phyloP scores from a whole-genome alignment of 169 alveolate species.

The Plasmodium knowlesi region DNA sequence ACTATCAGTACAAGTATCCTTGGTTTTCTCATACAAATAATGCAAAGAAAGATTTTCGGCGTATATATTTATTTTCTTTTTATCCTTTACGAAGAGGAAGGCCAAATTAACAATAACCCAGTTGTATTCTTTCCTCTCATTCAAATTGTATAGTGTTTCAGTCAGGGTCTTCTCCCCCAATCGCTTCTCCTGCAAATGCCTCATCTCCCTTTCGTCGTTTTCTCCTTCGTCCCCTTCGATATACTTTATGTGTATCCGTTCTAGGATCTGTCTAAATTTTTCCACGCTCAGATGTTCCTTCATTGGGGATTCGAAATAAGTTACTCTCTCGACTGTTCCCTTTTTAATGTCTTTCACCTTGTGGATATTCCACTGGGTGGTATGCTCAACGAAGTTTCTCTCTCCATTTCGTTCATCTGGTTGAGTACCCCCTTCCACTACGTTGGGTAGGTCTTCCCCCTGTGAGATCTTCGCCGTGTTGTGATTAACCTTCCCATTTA shows the following conservation, averaged over 20 bases:
- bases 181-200: no score
- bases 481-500: neutral
- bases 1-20: neutral
- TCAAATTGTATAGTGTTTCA: slow-evolving; percentile 11
- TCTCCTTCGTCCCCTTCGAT: neutral
- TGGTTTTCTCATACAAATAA: neutral
- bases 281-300: neutral
- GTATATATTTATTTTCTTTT: slow-evolving; percentile 19
- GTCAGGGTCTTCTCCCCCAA: neutral
- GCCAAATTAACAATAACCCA: slow-evolving; percentile 18
- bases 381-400: neutral
- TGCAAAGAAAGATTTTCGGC: neutral
- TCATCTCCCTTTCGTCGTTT: neutral
- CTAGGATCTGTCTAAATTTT: neutral
- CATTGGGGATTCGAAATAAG: neutral
- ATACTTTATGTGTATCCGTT: slow-evolving; percentile 27
- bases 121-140: slow-evolving; percentile 33
- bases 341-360: slow-evolving; percentile 26
- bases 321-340: neutral
- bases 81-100: slow-evolving; percentile 30
- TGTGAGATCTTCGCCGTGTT: neutral
- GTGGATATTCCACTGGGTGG: slow-evolving; percentile 13
- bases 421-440: neutral
- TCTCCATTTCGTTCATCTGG: neutral
- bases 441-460: neutral